A percentile compares a stretch with the other conserved stretches of the same genome.
These are phyloP conservation scores for Immersiporthe knoxdaviesiana DNA, from an alignment of 2,329 filamentous ascomycete genomes.

Conservation along the genomic window DNA sequence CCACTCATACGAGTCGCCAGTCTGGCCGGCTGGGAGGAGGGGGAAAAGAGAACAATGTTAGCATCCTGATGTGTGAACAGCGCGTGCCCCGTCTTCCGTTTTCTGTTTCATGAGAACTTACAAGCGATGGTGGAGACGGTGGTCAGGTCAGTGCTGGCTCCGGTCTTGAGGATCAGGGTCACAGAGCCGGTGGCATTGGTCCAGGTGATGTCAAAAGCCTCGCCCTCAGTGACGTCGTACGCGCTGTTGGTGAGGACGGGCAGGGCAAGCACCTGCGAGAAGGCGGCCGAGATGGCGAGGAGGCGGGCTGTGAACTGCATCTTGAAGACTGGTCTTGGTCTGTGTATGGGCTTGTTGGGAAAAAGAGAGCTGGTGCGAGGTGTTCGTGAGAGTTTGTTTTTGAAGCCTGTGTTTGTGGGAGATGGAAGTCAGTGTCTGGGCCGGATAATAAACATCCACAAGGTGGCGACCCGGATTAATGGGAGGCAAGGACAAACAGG, in stretches of 20 bases:
- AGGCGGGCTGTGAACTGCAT: slow-evolving; percentile 48
- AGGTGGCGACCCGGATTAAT: not conserved
- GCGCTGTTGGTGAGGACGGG: slow-evolving; percentile 39
- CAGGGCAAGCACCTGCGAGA: slow-evolving; percentile 35
- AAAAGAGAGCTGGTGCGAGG: slow-evolving; percentile 9
- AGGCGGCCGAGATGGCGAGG: slow-evolving; percentile 42
- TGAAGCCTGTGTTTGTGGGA: not conserved
- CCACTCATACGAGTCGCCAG: slow-evolving; percentile 45
- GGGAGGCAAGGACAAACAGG: not conserved
- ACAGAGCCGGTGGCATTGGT: slow-evolving; percentile 44
- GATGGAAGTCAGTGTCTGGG: not conserved
- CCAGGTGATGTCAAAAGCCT: slow-evolving; percentile 51
- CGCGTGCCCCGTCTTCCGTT: not conserved
- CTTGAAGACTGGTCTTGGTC: slow-evolving; percentile 35
- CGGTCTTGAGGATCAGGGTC: slow-evolving; percentile 47
- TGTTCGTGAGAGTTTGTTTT: slow-evolving; percentile 1
- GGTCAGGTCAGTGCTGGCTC: slow-evolving; percentile 41
- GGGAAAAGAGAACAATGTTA: not conserved
- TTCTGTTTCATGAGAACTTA: slow-evolving; percentile 40
- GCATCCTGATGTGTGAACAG: not conserved
- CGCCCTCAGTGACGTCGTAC: slow-evolving; percentile 41
- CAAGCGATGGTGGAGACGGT: slow-evolving; percentile 41
- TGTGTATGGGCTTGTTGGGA: too few species aligned
- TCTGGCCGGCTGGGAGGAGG: slow-evolving; percentile 38
- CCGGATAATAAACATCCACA: not conserved